These are phyloP conservation scores for Phytophthora tubulina DNA, from an alignment of 352 stramenopile species.

Conservation along the genomic window DNA sequence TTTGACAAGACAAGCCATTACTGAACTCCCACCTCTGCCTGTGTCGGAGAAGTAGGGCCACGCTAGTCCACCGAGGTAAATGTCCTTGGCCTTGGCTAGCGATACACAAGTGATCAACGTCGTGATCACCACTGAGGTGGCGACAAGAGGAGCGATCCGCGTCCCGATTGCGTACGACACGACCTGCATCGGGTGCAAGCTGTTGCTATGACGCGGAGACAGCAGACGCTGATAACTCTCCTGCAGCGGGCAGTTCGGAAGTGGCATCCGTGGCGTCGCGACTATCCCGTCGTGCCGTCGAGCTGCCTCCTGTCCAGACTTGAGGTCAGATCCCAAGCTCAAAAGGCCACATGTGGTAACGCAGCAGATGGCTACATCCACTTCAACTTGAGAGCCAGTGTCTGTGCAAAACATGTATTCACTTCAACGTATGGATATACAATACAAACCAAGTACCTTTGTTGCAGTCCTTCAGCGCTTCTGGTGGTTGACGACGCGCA, in stretches of 20 bases:
- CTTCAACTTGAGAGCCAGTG: conserved; percentile 25
- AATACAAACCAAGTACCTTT: conserved; percentile 14
- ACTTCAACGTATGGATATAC: conserved; percentile 14
- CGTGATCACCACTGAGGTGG: conserved; percentile 33
- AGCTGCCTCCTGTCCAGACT: conserved; percentile 8
- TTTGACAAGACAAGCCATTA: background rate
- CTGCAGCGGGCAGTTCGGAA: conserved; percentile 21
- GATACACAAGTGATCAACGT: conserved; percentile 59
- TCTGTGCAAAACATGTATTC: conserved; percentile 9
- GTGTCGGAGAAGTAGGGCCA: conserved; percentile 74
- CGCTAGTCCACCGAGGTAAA: conserved; percentile 54
- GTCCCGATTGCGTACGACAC: conserved; percentile 22
- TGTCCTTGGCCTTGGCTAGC: conserved; percentile 47
- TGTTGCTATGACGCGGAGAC: conserved; percentile 1
- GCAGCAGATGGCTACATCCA: conserved; percentile 21
- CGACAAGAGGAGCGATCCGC: conserved; percentile 44
- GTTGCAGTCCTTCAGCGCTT: conserved; percentile 46
- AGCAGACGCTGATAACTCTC: conserved; percentile 6
- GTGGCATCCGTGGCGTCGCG: conserved; percentile 11
- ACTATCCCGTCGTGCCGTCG: conserved; percentile 26
- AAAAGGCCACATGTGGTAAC: background rate
- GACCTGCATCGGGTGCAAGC: conserved; percentile 7
- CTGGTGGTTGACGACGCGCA: conserved; percentile 74
- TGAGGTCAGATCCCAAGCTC: conserved; percentile 24
- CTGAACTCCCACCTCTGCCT: conserved; percentile 39